Percentiles rank a stretch among this genome's conserved stretches.
These are phyloP conservation scores for Exophiala alcalophila DNA, from an alignment of 2,329 filamentous ascomycete species.

Conservation along the genomic window DNA sequence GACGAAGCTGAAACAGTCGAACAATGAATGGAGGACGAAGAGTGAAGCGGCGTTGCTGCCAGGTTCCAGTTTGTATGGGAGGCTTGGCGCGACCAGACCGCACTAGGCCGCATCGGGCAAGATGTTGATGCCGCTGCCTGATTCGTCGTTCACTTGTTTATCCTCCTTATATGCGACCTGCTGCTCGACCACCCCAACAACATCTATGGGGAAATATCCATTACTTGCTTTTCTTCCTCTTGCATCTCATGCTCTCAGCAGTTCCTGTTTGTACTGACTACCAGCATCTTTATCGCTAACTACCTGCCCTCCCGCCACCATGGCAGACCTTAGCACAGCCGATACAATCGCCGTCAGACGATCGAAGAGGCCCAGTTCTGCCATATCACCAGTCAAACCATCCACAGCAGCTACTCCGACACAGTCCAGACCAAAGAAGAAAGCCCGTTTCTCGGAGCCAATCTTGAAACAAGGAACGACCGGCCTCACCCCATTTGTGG, in stretches of 20 bases:
- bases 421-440: slow-evolving; percentile 36
- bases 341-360: slow-evolving; percentile 16
- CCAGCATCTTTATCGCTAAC: not conserved
- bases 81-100: not conserved
- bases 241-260: not conserved
- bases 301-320: not conserved
- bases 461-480: slow-evolving; percentile 35
- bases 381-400: slow-evolving; percentile 27
- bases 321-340: slow-evolving; percentile 3
- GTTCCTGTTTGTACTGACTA: slow-evolving; percentile 1
- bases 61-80: too few relatives aligned
- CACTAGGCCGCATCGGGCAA: slow-evolving; percentile 16
- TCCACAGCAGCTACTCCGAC: slow-evolving; percentile 25
- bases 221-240: not conserved
- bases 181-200: slow-evolving; percentile 11
- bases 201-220: not conserved
- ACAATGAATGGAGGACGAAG: slow-evolving; percentile 4
- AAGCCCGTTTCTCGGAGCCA: slow-evolving; percentile 47
- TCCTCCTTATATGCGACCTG: slow-evolving; percentile 23
- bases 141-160: slow-evolving; percentile 16
- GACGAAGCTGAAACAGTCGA: slow-evolving; percentile 12
- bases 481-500: slow-evolving; percentile 45
- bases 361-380: slow-evolving; percentile 24
- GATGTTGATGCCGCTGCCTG: slow-evolving; percentile 14
- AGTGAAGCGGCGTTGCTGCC: too few relatives aligned